Percentiles rank a stretch among this genome's conserved stretches.
Conservation (phyloP, 1,284 basidiomycete genomes). For the Rhodotorula mucilaginosa region DNA sequence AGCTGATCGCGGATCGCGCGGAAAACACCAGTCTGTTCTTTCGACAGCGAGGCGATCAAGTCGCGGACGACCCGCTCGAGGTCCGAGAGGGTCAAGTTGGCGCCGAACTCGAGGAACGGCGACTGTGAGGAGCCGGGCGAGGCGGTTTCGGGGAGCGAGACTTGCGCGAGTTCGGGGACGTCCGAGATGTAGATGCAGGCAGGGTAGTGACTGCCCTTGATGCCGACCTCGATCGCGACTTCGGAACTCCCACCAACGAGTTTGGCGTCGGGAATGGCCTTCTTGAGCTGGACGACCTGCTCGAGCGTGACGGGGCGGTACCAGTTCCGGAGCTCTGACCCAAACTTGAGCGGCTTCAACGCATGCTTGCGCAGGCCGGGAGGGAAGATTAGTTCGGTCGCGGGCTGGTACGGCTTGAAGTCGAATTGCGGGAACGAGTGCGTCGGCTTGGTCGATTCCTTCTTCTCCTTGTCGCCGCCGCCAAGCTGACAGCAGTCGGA, state of each 20-base stretch:
- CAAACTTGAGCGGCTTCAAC: slow-evolving; percentile 35
- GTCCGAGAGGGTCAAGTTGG: slow-evolving; percentile 43
- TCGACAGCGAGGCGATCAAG: slow-evolving; percentile 23
- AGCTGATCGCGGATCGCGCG: slow-evolving; percentile 42
- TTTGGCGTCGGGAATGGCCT: slow-evolving; percentile 30
- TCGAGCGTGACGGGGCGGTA: slow-evolving; percentile 37
- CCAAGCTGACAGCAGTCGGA: slow-evolving; percentile 38
- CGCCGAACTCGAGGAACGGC: slow-evolving; percentile 44
- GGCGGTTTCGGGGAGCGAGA: slow-evolving; percentile 18
- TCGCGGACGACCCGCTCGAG: slow-evolving; percentile 39
- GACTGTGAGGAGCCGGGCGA: neutral
- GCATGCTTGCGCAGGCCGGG: slow-evolving; percentile 44
- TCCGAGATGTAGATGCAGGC: slow-evolving; percentile 43
- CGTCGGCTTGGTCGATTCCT: slow-evolving; percentile 9
- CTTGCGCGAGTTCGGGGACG: slow-evolving; percentile 29
- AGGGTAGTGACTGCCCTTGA: slow-evolving; percentile 39
- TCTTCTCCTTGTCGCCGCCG: neutral
- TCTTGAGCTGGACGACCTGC: slow-evolving; percentile 34
- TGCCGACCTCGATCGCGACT: slow-evolving; percentile 44
- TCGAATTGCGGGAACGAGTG: slow-evolving; percentile 41
- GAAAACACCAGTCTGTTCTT: slow-evolving; percentile 20
- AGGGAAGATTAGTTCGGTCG: slow-evolving; percentile 49
- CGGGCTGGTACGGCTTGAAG: slow-evolving; percentile 47
- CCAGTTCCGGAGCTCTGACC: slow-evolving; percentile 24
- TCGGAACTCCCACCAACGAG: slow-evolving; percentile 38